Evolutionary conservation across 495 filamentous ascomycete genomes (phyloP).

Genomic region (Podospora pseudocomata): DNA sequence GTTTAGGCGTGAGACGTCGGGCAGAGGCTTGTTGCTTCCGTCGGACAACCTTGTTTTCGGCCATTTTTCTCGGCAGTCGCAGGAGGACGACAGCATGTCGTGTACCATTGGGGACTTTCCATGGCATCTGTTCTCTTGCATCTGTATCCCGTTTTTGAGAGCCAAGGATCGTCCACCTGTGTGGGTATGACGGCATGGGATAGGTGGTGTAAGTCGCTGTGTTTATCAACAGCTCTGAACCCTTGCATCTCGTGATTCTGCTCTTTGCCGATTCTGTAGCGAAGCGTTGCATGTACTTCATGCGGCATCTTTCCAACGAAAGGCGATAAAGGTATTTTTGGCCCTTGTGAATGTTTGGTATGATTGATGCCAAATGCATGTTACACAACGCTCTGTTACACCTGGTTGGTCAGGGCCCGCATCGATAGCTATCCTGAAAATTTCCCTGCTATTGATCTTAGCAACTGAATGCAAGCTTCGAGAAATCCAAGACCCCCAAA

Average conservation of each 20-base stretch:
- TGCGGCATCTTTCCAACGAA: background rate
- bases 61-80: slow-evolving; percentile 10
- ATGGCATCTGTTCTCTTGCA: background rate
- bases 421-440: background rate
- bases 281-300: background rate
- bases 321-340: background rate
- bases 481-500: background rate
- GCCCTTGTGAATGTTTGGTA: background rate
- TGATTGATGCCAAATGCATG: background rate
- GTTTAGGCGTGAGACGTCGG: background rate
- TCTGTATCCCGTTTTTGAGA: background rate
- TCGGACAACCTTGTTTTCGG: slow-evolving; percentile 16
- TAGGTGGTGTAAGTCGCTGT: background rate
- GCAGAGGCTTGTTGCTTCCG: background rate
- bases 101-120: background rate
- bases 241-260: background rate
- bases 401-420: background rate
- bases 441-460: background rate
- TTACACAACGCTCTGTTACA: background rate
- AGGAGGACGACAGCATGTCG: background rate
- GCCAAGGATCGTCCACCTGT: background rate
- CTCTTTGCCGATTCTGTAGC: background rate
- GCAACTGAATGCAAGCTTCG: background rate
- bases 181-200: background rate
- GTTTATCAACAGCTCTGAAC: background rate